Percentiles rank a stretch among this genome's conserved stretches.
Evolutionary conservation across 129 eudicot species (phyloP).

Genomic region (Pulicaria dysenterica): DNA sequence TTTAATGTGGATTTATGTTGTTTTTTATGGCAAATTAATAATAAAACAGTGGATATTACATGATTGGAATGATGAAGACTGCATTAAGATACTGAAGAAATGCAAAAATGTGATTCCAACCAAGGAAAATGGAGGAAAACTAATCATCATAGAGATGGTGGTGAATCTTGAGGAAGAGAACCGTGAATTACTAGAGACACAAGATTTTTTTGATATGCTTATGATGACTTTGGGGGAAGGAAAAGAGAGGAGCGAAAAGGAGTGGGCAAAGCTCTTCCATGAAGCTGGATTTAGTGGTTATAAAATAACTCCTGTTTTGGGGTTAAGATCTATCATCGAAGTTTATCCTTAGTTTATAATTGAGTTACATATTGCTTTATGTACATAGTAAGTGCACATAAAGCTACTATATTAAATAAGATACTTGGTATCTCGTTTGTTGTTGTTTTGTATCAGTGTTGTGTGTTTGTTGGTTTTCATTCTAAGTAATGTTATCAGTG

Average conservation of each 20-base stretch:
- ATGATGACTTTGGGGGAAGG: conserved; percentile 28
- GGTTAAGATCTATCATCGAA: conserved; percentile 40
- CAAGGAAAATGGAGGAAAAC: conserved; percentile 16
- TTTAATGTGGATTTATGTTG: not conserved
- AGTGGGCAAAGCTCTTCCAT: conserved; percentile 36
- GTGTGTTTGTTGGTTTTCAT: not conserved
- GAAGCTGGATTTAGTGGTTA: conserved; percentile 32
- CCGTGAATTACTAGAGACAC: conserved; percentile 3
- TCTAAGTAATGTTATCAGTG: not conserved
- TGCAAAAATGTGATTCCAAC: conserved; percentile 17
- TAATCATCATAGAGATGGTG: conserved; percentile 14
- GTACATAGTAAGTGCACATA: not conserved
- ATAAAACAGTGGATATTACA: conserved; percentile 20
- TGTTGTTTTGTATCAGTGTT: not conserved
- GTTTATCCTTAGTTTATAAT: conserved; percentile 29
- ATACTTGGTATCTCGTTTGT: not conserved
- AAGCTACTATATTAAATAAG: no score
- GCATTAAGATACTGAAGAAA: conserved; percentile 16
- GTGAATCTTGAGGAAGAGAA: not conserved
- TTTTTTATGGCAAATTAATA: not conserved
- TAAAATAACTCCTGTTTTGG: conserved; percentile 24
- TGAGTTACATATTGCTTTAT: not conserved
- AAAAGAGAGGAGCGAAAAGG: conserved; percentile 40
- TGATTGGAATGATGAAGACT: conserved; percentile 19
- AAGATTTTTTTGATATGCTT: conserved; percentile 22